Evolutionary conservation across 2,329 filamentous ascomycete species (phyloP), one percentile per base, ranked within the genome.

Genomic region (Pyrenophora tritici-repentis): DNA sequence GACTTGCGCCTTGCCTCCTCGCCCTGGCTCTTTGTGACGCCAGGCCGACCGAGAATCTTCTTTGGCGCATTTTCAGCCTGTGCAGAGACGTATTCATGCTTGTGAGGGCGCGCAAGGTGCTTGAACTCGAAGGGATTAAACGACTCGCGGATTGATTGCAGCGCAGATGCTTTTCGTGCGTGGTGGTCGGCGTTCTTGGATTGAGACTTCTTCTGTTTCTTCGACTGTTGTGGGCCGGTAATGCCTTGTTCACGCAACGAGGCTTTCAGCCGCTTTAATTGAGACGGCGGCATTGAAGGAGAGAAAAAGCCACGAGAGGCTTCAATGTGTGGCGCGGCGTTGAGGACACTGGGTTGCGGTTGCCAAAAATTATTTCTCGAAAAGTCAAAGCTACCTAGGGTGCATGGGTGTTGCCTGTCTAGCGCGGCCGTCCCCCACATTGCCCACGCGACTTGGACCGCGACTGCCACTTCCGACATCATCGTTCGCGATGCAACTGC

Each of bases 111-210:
- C 1, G 86, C 81, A 34, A 88, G 86, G 51, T 89, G 85, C 75
- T 95, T 95, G 72, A 96, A 84, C 70, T 99, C 94, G 75, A 99
- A 99, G 0, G 94, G 94, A 73, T 99, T 99, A 83, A 97, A 97
- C 62, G 92, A 88, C 68, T 97, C 92, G 69, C 94, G 88, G 71
- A 99, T 97, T 50, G 84, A 85, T 63, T 89, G 86, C 56, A 99
- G 81, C 13, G 91, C 90, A 48, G 86, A 87, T 67, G 88, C 84
- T 68, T 88, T 85, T 71, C 91, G 85, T 20, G 90, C 82, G 53
- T 90, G 86, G 74, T 91, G 89, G 66, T 93, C 87, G 56, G 83
- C 84, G 56, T 81, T 82, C 49, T 83, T 85, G 85, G 85, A 73
- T 86, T 86, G 46, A 81, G 83, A 82, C 69, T 88, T 86, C 67